Evolutionary conservation across 768 basidiomycete genomes (phyloP).

Genomic region (Trametes villosa): DNA sequence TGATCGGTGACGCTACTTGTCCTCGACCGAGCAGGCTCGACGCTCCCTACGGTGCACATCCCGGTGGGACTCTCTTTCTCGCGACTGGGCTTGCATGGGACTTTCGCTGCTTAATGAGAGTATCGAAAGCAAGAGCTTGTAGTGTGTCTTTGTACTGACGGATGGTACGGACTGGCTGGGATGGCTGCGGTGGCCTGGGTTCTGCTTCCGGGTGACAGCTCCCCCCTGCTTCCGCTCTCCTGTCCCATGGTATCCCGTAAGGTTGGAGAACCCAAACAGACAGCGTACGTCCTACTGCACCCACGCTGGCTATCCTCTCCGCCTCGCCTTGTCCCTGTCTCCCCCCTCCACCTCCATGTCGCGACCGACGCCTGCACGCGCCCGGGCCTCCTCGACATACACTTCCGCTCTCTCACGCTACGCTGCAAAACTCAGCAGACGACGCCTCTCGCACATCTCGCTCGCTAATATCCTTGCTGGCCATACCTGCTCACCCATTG

Average conservation of each 20-base stretch:
- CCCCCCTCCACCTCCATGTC: background rate
- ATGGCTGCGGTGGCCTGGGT: background rate
- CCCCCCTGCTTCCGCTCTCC: background rate
- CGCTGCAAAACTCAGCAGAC: slow-evolving; percentile 4
- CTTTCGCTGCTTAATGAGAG: no score
- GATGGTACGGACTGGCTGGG: background rate
- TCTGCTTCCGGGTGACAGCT: background rate
- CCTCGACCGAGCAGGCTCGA: background rate
- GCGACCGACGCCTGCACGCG: background rate
- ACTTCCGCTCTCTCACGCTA: background rate
- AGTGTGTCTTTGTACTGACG: no score
- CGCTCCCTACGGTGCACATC: background rate
- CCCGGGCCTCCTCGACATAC: background rate
- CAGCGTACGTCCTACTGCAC: background rate
- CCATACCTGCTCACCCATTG: slow-evolving; percentile 45
- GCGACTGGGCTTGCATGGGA: no score
- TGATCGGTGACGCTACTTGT: background rate
- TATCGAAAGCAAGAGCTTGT: no score
- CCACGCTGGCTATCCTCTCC: background rate
- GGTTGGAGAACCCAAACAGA: slow-evolving; percentile 27
- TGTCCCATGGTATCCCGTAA: slow-evolving; percentile 26
- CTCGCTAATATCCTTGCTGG: slow-evolving; percentile 43
- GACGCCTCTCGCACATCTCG: slow-evolving; percentile 11
- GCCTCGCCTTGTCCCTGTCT: background rate
- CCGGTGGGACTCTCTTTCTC: no score